Evolutionary conservation across 345 rosid species (phyloP).

Genomic region (Leavenworthia alabamica): DNA sequence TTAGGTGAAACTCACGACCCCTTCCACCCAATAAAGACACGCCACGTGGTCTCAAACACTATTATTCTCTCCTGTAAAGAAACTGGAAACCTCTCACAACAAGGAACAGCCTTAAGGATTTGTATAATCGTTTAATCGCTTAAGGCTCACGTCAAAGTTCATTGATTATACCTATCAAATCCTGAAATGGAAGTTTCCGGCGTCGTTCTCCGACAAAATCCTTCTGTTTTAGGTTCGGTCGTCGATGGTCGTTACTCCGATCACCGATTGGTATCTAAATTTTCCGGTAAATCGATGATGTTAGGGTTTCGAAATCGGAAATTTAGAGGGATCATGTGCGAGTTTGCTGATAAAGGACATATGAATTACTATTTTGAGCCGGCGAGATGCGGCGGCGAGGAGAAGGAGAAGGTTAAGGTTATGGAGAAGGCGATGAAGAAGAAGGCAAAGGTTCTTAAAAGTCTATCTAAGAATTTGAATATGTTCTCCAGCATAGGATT

Average conservation of each 20-base stretch:
- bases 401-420: constrained; percentile 17
- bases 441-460: constrained; percentile 42
- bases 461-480: constrained; percentile 40
- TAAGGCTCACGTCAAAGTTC: constrained; percentile 12
- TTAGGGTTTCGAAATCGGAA: not conserved
- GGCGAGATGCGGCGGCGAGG: constrained; percentile 25
- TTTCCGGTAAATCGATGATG: constrained; percentile 2
- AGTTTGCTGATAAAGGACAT: constrained; percentile 40
- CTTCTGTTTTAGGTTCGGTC: constrained; percentile 18
- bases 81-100: not conserved
- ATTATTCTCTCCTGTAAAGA: constrained; percentile 15
- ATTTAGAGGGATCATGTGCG: constrained; percentile 16
- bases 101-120: constrained; percentile 14
- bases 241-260: constrained; percentile 9
- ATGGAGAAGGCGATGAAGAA: constrained; percentile 43
- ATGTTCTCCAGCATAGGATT: constrained; percentile 36
- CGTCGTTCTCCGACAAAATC: constrained; percentile 27
- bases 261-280: not conserved
- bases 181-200: constrained; percentile 26
- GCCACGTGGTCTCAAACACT: constrained; percentile 8
- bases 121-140: not conserved
- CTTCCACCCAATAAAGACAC: constrained; percentile 17
- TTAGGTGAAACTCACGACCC: constrained; percentile 28
- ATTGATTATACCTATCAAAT: not conserved
- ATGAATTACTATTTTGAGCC: constrained; percentile 32